A percentile compares a stretch with the other conserved stretches of the same genome.
Evolutionary conservation across 208 protist species (phyloP).

Genomic region (Crithidia expoeki): DNA sequence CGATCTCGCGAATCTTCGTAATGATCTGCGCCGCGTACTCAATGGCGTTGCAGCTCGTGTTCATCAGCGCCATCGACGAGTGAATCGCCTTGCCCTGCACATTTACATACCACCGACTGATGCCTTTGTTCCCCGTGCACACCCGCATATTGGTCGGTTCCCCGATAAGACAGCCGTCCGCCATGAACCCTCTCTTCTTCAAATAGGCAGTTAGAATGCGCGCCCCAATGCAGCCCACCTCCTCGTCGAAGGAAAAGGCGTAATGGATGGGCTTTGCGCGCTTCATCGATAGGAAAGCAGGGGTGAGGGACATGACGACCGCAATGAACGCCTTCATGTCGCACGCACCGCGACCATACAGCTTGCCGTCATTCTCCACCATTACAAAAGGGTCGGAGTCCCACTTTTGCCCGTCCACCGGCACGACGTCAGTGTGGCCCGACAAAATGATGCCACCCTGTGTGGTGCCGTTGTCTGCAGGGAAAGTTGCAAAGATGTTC

Average conservation of each 20-base stretch:
- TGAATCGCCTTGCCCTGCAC: conserved; percentile 1
- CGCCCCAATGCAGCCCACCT: conserved; percentile 40
- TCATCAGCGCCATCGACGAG: neutral
- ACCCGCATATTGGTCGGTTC: conserved; percentile 12
- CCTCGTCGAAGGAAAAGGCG: conserved; percentile 52
- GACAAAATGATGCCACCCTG: conserved; percentile 60
- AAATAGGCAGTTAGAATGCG: conserved; percentile 39
- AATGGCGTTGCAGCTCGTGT: neutral
- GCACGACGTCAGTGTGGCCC: conserved; percentile 65
- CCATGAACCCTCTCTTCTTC: conserved; percentile 30
- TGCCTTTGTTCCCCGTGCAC: conserved; percentile 2
- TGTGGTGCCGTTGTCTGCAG: conserved; percentile 41
- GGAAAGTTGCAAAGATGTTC: conserved; percentile 58
- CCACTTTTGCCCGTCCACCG: conserved; percentile 60
- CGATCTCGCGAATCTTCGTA: conserved; percentile 34
- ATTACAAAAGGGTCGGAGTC: conserved; percentile 55
- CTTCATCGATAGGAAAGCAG: conserved; percentile 40
- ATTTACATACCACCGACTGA: conserved; percentile 1
- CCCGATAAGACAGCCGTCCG: conserved; percentile 47
- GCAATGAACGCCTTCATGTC: conserved; percentile 72
- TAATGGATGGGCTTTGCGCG: conserved; percentile 54
- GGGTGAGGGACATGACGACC: conserved; percentile 39
- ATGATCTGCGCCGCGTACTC: conserved; percentile 48
- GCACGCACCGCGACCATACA: conserved; percentile 42
- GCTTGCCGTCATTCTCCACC: conserved; percentile 43